Evolutionary conservation across 371 early-diverging fungal genomes (phyloP), one percentile per base, ranked within the genome.

Genomic region (Mortierella sp.): DNA sequence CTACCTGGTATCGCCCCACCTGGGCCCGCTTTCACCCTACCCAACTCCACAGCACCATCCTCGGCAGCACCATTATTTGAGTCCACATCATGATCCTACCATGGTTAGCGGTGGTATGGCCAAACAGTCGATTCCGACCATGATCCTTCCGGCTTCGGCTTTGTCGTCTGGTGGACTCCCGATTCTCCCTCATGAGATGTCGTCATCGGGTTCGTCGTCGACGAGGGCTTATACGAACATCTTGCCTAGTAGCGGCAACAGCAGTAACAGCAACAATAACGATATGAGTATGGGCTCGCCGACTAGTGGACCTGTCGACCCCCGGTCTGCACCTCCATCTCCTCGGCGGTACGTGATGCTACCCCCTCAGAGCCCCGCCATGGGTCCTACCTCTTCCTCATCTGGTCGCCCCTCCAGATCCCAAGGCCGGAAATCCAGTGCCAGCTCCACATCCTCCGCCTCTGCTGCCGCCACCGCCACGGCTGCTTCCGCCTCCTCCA

Each of bases 31-130:
- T 29, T 86, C 86, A 7, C 86, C 86, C 14, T 86, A 86, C 60
- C 86, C 86, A 6, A 86, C 86, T 11, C 86, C 86, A 35, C 86
- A 86, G 51, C 86, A 86, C 27, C 79, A 82, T 29, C 86, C 86
- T 10, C 86, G 78, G 1, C 60, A 60, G 35, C 60, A 60, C 21
- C 82, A 77, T 27, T 78, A 51, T 41, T 76, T 82, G 8, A 86
- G 86, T 56, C 86, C 86, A 0, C 82, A 86, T 73, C 58, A 71
- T 72, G 82, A 78, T 41, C 75, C 73, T 7, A 70, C 74, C 41
- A 71, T 65, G 38, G 41, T 65, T 12, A 16, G 32, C 35, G 14
- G 51, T 8, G 56, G 56, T 56, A 51, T 48, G 10, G 18, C 70
- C 27, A 81, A 77, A 44, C 82, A 81, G 24, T 68, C 82, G 0